Base-by-base conservation (phyloP, 768 basidiomycete genomes). In the Leccinum longicurvipes region DNA sequence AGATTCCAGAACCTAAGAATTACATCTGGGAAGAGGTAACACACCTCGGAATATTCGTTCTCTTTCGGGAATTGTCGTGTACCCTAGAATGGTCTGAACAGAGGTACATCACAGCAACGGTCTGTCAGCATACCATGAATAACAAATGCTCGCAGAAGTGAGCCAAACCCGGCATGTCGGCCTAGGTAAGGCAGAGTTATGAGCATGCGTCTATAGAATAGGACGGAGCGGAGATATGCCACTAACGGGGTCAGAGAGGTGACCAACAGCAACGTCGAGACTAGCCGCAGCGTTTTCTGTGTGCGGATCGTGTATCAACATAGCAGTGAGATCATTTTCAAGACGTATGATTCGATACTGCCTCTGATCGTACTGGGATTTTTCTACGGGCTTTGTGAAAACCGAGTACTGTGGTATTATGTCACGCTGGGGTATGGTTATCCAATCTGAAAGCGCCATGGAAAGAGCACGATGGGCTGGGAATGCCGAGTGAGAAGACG, bases 141-240 rank as follows among this genome's bases (percentile, higher is more conserved):
- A 97, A 73, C 48, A 99, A 69, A 71, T 99, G 96, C 70, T 99
- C 96, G 74, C 94, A 95, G 67, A 95, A 95, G 72, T 96, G 93
- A 47, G 93, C 93, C 44, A 95, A 79, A 11, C 93, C 93, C 10
- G 91, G 93, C 82, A 94, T 89, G 67, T 96, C 93, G 68, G 82
- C 85, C 85, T 91, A 47, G 45, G 56, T 6, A 44, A 27, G 45
- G 34, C 15, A 10, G 28, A 23, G 28, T 11, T 12, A n/a, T 59
- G 8, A 66, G 51, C 0, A 47, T 10, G n/a, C 3, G 3, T n/a
- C 19, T 11, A 41, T 47, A n/a, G 31, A 50, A 19, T 17, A 25
- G 19, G 36, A 27, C 11, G n/a, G 17, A 21, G 1, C 6, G 12
- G 12, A 47, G 12, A 23, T 19, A n/a, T 39, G 36, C 0, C 12